phyloP scores from a whole-genome alignment of 768 basidiomycete genomes.

The Lentinula guzmanii region DNA sequence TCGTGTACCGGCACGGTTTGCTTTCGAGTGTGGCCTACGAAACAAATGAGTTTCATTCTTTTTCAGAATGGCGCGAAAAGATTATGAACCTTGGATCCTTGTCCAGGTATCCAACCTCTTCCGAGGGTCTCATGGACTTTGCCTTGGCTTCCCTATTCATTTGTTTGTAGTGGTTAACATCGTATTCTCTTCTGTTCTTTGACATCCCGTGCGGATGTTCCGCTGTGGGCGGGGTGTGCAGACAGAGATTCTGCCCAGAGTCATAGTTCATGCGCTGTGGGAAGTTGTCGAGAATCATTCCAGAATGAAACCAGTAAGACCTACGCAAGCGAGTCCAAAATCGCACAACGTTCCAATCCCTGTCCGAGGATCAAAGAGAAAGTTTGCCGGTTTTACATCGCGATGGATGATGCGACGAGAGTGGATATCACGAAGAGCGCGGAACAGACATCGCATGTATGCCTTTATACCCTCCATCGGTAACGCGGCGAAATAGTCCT shows the following conservation, averaged over 20 bases:
- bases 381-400: slow-evolving; percentile 97
- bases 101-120: slow-evolving; percentile 72
- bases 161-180: slow-evolving; percentile 44
- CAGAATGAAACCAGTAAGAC: slow-evolving; percentile 18
- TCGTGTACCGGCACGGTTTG: slow-evolving; percentile 93
- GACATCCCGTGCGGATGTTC: slow-evolving; percentile 67
- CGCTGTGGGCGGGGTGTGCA: slow-evolving; percentile 65
- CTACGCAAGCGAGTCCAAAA: slow-evolving; percentile 91
- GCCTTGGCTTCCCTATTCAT: slow-evolving; percentile 56
- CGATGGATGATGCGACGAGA: slow-evolving; percentile 85
- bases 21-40: slow-evolving; percentile 72
- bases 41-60: not conserved
- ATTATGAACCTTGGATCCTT: slow-evolving; percentile 61
- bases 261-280: slow-evolving; percentile 48
- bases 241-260: slow-evolving; percentile 51
- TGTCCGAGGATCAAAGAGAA: slow-evolving; percentile 83
- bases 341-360: slow-evolving; percentile 87
- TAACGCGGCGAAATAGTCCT: slow-evolving; percentile 77
- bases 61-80: not conserved
- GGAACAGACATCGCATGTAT: slow-evolving; percentile 89
- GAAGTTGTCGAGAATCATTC: not conserved
- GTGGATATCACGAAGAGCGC: slow-evolving; percentile 86
- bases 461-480: slow-evolving; percentile 73
- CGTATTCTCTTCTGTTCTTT: slow-evolving; percentile 33
- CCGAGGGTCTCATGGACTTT: slow-evolving; percentile 48